Conservation (phyloP, 2,329 filamentous ascomycete species). For the Colletotrichum orchidophilum region DNA sequence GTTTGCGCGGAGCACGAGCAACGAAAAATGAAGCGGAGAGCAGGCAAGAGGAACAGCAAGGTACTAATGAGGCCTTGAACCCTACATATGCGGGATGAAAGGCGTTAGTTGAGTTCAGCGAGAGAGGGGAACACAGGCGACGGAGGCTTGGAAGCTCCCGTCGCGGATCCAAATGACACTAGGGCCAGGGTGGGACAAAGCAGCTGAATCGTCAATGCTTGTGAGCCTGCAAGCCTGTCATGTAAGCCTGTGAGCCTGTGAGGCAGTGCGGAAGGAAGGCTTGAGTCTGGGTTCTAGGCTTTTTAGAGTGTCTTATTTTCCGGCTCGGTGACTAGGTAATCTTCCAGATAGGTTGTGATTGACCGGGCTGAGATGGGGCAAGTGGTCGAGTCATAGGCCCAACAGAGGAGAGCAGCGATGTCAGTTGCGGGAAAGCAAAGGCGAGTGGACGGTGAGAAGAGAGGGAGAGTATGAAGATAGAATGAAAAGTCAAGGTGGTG, state of each 20-base stretch:
- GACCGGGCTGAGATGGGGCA: not conserved
- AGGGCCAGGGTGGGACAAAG: constrained; percentile 23
- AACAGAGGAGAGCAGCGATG: not conserved
- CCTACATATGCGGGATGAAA: not conserved
- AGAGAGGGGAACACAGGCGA: constrained; percentile 1
- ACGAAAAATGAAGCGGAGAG: constrained; percentile 13
- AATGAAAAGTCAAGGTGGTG: not conserved
- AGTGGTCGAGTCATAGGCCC: not conserved
- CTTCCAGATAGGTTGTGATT: not conserved
- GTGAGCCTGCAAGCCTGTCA: too few species aligned
- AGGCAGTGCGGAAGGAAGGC: not conserved
- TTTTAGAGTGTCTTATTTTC: not conserved
- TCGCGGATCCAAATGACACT: constrained; percentile 32
- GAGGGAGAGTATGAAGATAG: not conserved
- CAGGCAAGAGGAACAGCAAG: not conserved
- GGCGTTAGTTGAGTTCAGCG: not conserved
- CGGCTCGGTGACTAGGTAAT: not conserved
- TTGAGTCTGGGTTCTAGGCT: not conserved
- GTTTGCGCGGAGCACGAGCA: constrained; percentile 2
- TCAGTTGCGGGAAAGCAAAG: not conserved
- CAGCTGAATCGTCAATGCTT: constrained; percentile 20
- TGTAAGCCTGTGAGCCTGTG: too few species aligned
- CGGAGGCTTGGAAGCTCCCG: constrained; percentile 29
- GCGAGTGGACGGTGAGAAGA: not conserved
- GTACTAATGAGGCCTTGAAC: not conserved